These are phyloP conservation scores for Boletales sp. DNA, from an alignment of 768 basidiomycete genomes.

Conservation along the genomic window DNA sequence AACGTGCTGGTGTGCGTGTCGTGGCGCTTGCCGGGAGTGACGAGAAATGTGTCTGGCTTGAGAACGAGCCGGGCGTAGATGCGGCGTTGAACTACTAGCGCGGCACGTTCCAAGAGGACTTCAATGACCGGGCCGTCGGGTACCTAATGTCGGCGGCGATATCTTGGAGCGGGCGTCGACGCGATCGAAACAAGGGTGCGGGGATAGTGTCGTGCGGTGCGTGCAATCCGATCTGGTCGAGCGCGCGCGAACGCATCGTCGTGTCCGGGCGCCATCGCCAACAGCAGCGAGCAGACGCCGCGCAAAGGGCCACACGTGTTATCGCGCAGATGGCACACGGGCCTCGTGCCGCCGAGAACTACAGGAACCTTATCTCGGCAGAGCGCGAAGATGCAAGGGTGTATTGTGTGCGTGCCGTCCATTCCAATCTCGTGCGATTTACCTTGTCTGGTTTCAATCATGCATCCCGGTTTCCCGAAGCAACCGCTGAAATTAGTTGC, in stretches of 20 bases:
- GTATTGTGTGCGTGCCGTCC: slow-evolving; percentile 61
- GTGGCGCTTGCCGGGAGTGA: slow-evolving; percentile 82
- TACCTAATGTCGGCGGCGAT: slow-evolving; percentile 78
- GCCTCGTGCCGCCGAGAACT: slow-evolving; percentile 65
- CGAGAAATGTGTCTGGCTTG: slow-evolving; percentile 86
- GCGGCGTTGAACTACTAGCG: slow-evolving; percentile 87
- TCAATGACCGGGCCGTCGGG: slow-evolving; percentile 59
- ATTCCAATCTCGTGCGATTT: not conserved
- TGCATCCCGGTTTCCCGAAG: slow-evolving; percentile 51
- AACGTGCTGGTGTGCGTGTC: slow-evolving; percentile 73
- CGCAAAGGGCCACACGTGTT: too few species aligned
- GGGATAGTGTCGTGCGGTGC: slow-evolving; percentile 81
- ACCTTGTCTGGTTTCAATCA: slow-evolving; percentile 65
- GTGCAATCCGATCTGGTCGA: slow-evolving; percentile 18
- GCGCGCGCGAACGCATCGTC: too few species aligned
- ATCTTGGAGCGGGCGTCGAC: slow-evolving; percentile 76
- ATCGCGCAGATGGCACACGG: slow-evolving; percentile 46
- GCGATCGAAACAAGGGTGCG: slow-evolving; percentile 73
- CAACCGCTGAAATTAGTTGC: slow-evolving; percentile 52
- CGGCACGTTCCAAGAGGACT: slow-evolving; percentile 61
- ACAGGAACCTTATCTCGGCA: slow-evolving; percentile 68
- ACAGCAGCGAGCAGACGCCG: too few species aligned
- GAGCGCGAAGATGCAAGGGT: slow-evolving; percentile 80
- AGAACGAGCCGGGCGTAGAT: slow-evolving; percentile 78
- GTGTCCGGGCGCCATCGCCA: too few species aligned